Base-by-base conservation (phyloP, 2,329 filamentous ascomycete species). In the Ceratocystis eucalypticola region DNA sequence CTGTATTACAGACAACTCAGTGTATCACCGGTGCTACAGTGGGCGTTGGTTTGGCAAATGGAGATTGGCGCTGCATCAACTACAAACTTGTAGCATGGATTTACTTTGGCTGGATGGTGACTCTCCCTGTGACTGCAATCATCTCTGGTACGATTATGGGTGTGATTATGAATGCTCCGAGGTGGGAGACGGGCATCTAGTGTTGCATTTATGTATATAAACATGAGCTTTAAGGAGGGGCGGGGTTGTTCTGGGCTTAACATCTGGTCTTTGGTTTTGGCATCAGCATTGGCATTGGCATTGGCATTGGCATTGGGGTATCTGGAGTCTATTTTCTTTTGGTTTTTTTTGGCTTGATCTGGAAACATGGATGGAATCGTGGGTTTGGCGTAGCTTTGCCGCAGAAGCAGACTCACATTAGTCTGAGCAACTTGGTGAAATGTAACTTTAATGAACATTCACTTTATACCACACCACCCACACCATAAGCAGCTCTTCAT, bases 61-160 rank as follows among this genome's bases (percentile, higher is more conserved):
- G 79, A n/a, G 77, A 78, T 46, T 76, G 76, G 73, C 74, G 75
- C 67, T 78, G 78, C 44, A 79, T 81, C 69, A 81, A 82, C 71
- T 79, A 75, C 69, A 76, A 77, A 69, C 76, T 79, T 68, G 76
- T 79, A 20, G 78, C 73, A 10, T 78, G 78, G 72, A 77, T 81
- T 64, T 75, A 81, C 59, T 70, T 77, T 59, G 78, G 79, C 3
- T 82, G 80, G 80, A 71, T 82, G 57, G 73, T 80, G 59, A 82
- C 80, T 0, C 74, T 82, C 10, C 80, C 80, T 0, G 75, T 78
- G n/a, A 78, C 80, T 37, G 80, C 75, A 3, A 70, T 79, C 3
- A 73, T 84, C 6, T 79, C 77, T 5, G 82, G 82, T 5, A 76
- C 77, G 33, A 70, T 82, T 53, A 83, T 83, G 81, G 82, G 75